Evolutionary conservation across 345 rosid species (phyloP).

Genomic region (Populus davidiana): DNA sequence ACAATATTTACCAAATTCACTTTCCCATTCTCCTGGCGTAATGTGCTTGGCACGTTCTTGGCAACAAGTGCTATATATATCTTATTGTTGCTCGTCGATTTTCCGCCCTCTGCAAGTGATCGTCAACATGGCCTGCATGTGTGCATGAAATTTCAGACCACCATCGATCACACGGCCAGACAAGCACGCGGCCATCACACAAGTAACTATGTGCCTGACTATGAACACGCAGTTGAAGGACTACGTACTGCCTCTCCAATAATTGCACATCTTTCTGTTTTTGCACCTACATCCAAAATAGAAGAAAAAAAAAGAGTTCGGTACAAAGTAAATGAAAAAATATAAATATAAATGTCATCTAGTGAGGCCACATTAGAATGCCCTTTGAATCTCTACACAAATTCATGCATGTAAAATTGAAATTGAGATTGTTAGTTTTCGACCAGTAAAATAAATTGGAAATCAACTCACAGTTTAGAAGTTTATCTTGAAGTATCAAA

Average conservation of each 20-base stretch:
- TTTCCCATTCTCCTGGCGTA: background rate
- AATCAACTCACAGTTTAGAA: no score
- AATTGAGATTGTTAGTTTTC: no score
- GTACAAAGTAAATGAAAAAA: no score
- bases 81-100: background rate
- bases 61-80: background rate
- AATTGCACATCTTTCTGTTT: conserved; percentile 14
- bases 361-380: no score
- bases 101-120: background rate
- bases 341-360: no score
- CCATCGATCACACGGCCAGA: background rate
- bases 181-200: background rate
- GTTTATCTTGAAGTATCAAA: no score
- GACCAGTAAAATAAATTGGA: no score
- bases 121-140: conserved; percentile 27
- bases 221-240: background rate
- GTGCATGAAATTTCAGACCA: conserved; percentile 22
- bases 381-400: no score
- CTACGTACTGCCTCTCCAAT: conserved; percentile 8
- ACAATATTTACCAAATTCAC: background rate
- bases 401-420: no score
- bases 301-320: no score
- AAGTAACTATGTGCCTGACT: conserved; percentile 1
- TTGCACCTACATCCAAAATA: background rate
- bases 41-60: background rate